Evolutionary conservation across 2,329 filamentous ascomycete genomes (phyloP), one percentile per base, ranked within the genome.

Genomic region (Ceratocystis diversiconidia): DNA sequence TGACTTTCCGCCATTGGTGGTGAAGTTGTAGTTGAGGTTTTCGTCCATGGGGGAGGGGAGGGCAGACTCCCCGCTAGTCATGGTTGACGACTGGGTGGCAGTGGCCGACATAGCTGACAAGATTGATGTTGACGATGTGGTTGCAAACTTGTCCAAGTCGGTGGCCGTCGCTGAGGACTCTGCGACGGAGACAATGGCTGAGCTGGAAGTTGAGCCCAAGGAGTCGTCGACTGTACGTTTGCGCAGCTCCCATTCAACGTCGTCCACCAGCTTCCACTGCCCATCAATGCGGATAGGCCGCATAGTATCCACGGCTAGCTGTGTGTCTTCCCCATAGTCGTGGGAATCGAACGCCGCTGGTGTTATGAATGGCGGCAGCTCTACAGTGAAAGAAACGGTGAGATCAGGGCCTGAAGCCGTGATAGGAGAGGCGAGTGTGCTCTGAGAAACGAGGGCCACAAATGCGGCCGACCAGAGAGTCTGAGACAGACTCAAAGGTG

Each of bases 1-100:
- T 4, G 77, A 76, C 36, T 76, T 74, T 60, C 79, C 80, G 62
- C 77, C 76, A 10, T 75, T 71, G 64, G 73, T 74, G 17, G 81
- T 80, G 74, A 89, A 88, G 70, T 87, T 86, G 68, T 79, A 79
- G 6, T 80, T 79, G 36, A 88, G 73, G 61, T 79, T 82, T 65
- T 81, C 84, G 70, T 91, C 88, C 71, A 90, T 89, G 1, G 87
- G 81, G 10, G 75, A 82, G 0, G 86, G 88, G 52, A 87, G 75
- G 4, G 80, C 75, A 63, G 74, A 76, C 1, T 74, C 41, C 0
- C 68, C 67, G 19, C 70, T 67, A 7, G 71, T 67, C 0, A 71
- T 70, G 22, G 71, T 73, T 1, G 74, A 71, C 36, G 73, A 72
- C 36, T 41, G 36, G 5, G 67, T 63, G 15, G 68, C 63, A 30